Conservation (phyloP, 495 filamentous ascomycete species). For the Penicillium verhagenii region DNA sequence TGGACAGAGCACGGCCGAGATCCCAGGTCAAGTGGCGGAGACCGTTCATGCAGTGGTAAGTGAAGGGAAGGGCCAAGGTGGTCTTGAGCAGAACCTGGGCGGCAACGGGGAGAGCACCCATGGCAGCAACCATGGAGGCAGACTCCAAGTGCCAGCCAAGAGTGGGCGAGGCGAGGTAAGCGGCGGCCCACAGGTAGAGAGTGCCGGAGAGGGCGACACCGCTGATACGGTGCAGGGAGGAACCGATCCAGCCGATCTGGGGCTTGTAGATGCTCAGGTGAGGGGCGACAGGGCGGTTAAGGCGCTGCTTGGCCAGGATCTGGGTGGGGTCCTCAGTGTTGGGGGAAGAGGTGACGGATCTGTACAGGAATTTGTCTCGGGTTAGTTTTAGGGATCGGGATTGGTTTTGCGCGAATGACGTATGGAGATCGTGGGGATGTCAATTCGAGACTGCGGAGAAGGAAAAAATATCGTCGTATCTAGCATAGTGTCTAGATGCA, state of each 20-base stretch:
- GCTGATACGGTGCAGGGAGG: slow-evolving; percentile 75
- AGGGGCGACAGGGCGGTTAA: slow-evolving; percentile 78
- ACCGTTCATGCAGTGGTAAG: slow-evolving; percentile 83
- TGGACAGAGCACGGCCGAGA: slow-evolving; percentile 63
- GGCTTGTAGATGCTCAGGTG: slow-evolving; percentile 88
- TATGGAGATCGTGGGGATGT: slow-evolving; percentile 17
- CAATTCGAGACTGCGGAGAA: neutral
- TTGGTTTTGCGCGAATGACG: slow-evolving; percentile 37
- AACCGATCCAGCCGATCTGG: slow-evolving; percentile 82
- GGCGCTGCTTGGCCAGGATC: slow-evolving; percentile 83
- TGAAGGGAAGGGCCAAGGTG: slow-evolving; percentile 74
- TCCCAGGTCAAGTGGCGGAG: slow-evolving; percentile 91
- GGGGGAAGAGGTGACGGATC: slow-evolving; percentile 57
- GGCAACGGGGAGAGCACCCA: slow-evolving; percentile 67
- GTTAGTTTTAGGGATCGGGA: slow-evolving; percentile 15
- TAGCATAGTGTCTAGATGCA: neutral
- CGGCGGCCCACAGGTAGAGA: slow-evolving; percentile 79
- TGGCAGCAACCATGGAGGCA: slow-evolving; percentile 71
- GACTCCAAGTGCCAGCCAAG: slow-evolving; percentile 85
- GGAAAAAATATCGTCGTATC: neutral
- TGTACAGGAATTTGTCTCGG: slow-evolving; percentile 12
- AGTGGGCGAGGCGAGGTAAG: slow-evolving; percentile 79
- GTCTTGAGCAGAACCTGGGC: slow-evolving; percentile 74
- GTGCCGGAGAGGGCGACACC: slow-evolving; percentile 67
- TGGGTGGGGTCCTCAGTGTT: slow-evolving; percentile 56